A percentile compares a stretch with the other conserved stretches of the same genome.
These are phyloP conservation scores for Saururus chinensis DNA, from an alignment of 164 flowering plant species.

Conservation along the genomic window DNA sequence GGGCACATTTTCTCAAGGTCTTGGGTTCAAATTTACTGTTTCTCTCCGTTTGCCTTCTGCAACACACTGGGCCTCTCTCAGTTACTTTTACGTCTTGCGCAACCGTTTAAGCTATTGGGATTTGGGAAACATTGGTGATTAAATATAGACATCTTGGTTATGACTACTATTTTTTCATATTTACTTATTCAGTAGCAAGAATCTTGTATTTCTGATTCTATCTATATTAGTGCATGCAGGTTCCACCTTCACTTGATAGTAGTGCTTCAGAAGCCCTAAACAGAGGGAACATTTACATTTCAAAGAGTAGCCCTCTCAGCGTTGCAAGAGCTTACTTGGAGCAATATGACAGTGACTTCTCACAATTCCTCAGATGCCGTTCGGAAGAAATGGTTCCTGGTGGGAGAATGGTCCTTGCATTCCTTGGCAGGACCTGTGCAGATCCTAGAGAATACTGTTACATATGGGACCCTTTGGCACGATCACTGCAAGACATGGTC, in stretches of 20 bases:
- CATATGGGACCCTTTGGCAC: constrained; percentile 18
- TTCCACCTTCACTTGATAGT: constrained; percentile 5
- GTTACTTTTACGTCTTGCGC: no score
- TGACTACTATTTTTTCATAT: no score
- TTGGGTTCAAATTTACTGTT: no score
- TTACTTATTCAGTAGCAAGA: no score
- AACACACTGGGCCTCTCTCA: no score
- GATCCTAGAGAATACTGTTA: constrained; percentile 18
- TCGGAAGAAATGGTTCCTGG: constrained; percentile 18
- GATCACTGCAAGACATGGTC: constrained; percentile 15
- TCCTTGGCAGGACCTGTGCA: constrained; percentile 13
- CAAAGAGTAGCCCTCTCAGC: constrained; percentile 8
- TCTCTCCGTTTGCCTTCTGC: no score
- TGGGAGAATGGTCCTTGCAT: constrained; percentile 25
- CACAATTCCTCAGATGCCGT: constrained; percentile 16
- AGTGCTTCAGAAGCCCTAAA: constrained; percentile 2
- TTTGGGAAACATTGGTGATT: no score
- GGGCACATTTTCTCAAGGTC: no score
- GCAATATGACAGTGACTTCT: constrained; percentile 22
- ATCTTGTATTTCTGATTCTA: not conserved
- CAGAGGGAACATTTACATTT: constrained; percentile 16
- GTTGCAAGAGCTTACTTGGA: constrained; percentile 7
- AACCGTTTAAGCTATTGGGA: no score
- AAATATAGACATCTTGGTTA: no score
- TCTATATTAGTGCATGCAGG: constrained; percentile 5